Conservation (phyloP, 139 green algal genomes). For the Coccomyxa sp. region DNA sequence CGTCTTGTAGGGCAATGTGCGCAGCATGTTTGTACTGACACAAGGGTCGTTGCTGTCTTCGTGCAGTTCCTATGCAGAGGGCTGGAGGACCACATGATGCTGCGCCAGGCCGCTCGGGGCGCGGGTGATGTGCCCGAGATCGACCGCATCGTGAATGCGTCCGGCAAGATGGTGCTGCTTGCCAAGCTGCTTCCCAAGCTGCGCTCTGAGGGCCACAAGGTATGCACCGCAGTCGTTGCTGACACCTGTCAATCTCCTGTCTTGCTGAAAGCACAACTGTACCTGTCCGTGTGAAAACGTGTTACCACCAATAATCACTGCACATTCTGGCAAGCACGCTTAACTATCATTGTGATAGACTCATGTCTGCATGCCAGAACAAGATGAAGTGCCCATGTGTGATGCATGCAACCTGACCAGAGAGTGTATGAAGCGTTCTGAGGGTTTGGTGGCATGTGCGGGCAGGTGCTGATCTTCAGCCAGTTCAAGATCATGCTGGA, state of each 20-base stretch:
- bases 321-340: no score
- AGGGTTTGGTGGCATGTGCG: background rate
- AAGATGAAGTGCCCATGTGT: no score
- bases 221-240: background rate
- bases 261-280: background rate
- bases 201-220: conserved; percentile 64
- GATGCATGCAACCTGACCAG: no score
- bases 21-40: no score
- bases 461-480: conserved; percentile 82
- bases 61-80: conserved; percentile 80
- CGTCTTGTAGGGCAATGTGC: no score
- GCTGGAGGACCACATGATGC: conserved; percentile 74
- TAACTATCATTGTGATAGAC: no score
- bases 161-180: conserved; percentile 88
- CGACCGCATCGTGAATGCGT: conserved; percentile 55
- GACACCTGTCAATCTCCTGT: no score
- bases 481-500: conserved; percentile 92
- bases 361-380: no score
- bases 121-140: conserved; percentile 29
- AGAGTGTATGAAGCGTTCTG: no score
- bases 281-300: background rate
- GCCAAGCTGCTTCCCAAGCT: conserved; percentile 88
- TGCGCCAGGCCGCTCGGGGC: background rate
- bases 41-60: background rate
- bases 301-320: no score